Conservation (phyloP, 225 moss, liverwort and hornwort genomes). For the Thuidium tamariscinum region DNA sequence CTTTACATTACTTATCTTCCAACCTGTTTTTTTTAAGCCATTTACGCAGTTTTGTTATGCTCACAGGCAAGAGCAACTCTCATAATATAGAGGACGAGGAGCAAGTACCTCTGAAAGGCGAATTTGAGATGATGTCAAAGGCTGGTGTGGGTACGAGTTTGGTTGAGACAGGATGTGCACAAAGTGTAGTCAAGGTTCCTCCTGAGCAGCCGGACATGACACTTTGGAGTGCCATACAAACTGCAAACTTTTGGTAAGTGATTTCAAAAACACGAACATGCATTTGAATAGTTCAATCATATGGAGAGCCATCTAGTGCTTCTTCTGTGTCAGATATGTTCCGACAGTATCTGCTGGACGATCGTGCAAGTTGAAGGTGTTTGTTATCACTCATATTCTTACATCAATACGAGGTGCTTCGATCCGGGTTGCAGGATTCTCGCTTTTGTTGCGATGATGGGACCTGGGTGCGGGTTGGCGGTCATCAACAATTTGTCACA, state of each 20-base stretch:
- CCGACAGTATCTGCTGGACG: not conserved
- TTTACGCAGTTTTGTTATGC: not conserved
- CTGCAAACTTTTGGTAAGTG: slow-evolving; percentile 57
- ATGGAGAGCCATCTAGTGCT: not conserved
- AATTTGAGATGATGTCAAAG: slow-evolving; percentile 16
- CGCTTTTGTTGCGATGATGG: slow-evolving; percentile 50
- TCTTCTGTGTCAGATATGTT: not conserved
- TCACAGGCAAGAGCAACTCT: not conserved
- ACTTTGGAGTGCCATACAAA: slow-evolving; percentile 42
- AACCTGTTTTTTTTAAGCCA: not conserved
- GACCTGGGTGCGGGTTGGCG: slow-evolving; percentile 79
- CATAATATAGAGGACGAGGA: slow-evolving; percentile 4
- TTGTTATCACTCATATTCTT: not conserved
- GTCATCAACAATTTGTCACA: slow-evolving; percentile 87
- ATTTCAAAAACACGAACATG: not conserved
- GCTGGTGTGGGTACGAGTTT: not conserved
- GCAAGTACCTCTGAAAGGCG: slow-evolving; percentile 17
- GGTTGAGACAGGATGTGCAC: not conserved
- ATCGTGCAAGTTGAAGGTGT: not conserved
- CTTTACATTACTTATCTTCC: not conserved
- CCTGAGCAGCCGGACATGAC: slow-evolving; percentile 21
- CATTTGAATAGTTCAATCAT: not conserved
- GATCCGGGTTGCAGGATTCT: slow-evolving; percentile 41
- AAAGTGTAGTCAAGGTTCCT: not conserved
- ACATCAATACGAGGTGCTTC: not conserved